Conservation (phyloP, 257 asterid genomes). For the Jacaranda copaia region DNA sequence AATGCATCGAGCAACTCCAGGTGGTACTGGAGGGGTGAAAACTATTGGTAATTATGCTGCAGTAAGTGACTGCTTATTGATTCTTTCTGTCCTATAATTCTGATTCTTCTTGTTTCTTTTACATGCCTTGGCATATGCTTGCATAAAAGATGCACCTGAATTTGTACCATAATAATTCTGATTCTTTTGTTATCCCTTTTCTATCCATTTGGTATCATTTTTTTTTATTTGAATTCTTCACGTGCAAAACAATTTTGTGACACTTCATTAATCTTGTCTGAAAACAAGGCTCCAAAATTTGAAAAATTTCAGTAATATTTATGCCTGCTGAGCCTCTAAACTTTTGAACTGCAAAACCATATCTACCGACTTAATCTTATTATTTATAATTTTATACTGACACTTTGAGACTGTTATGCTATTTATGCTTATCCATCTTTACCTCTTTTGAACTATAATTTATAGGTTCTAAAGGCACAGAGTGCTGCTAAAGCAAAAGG, state of each 20-base stretch:
- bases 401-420: background rate
- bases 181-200: background rate
- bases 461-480: slow-evolving; percentile 70
- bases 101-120: background rate
- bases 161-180: background rate
- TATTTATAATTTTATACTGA: background rate
- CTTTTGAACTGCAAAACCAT: background rate
- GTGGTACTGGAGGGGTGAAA: slow-evolving; percentile 86
- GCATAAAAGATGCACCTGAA: background rate
- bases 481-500: slow-evolving; percentile 81
- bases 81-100: slow-evolving; percentile 1
- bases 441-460: background rate
- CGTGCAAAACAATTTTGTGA: background rate
- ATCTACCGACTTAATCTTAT: background rate
- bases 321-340: background rate
- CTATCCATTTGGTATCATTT: background rate
- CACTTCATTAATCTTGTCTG: background rate
- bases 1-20: slow-evolving; percentile 83
- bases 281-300: background rate
- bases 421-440: background rate
- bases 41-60: slow-evolving; percentile 85
- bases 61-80: slow-evolving; percentile 44
- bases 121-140: background rate
- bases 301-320: background rate
- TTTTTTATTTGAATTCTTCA: background rate